Evolutionary conservation across 805 yeast genomes (phyloP), one percentile per base, ranked within the genome.

Genomic region (Lachancea mirantina): DNA sequence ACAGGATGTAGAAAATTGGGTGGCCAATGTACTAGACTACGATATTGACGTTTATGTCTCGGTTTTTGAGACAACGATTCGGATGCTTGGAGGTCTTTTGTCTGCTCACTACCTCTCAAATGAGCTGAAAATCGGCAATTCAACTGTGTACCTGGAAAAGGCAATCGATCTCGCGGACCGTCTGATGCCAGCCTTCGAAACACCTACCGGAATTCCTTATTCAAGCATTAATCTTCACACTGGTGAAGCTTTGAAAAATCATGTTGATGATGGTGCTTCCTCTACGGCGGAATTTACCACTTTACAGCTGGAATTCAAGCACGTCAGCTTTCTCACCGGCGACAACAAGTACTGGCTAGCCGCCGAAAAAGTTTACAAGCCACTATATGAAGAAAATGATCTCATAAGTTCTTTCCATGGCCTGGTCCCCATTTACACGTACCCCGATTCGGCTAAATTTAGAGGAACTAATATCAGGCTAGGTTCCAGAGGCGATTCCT

Each of bases 401-500:
- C 25, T 57, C 19, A 17, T 49, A 13, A 44, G 42, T 3, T 19
- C 30, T 7, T 53, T 39, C 31, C 85, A 76, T 47, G 96, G 95
- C 0, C 66, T 88, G 25, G 94, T 74, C 3, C 95, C 96, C 3
- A 84, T 85, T 27, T 82, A 65, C 49, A 76, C 88, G 22, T 64
- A 73, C 22, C 92, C 95, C 6, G 78, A 75, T 25, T 70, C 79
- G 0, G 96, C 92, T 4, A 62, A 65, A 40, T 85, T 73, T 55
- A 72, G 65, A 38, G 85, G 85, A 1, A 47, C 52, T 2, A 57
- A 71, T 33, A 84, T 89, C 40, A 70, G 96, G 42, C 62, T 88
- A 35, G 96, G 96, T 0, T 81, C 94, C 1, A 68, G 96, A 45
- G 96, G 95, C 29, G 96, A 87, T 58, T 84, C 95, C 1, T 88